Evolutionary conservation across 2,329 filamentous ascomycete species (phyloP), one percentile per base, ranked within the genome.

Genomic region (Clarireedia homoeocarpa): DNA sequence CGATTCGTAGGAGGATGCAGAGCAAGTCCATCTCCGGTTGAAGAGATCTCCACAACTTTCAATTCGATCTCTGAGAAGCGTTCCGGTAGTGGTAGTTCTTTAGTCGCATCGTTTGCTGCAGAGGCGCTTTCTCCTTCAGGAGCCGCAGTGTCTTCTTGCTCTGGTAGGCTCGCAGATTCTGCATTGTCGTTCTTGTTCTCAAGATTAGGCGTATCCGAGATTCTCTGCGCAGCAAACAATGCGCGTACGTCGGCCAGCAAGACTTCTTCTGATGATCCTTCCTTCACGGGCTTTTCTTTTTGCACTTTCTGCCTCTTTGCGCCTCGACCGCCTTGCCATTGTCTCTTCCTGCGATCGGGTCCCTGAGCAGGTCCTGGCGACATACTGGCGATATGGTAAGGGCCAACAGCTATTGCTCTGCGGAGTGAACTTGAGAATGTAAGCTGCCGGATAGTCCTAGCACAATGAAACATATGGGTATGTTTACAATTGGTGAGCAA

Each of bases 21-120:
- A 4, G 88, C 94, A 55, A 99, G 79, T 2, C 90, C 94, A 64
- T 97, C 94, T 53, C 94, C 94, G 0, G 89, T 96, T 0, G 92
- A 97, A 0, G 92, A 95, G 36, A 97, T 77, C 62, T 88, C 83
- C 6, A 84, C 72, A 57, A 97, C 85, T n/a, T 86, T 83, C 42
- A 97, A 81, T 53, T 96, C 85, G 42, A 94, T 82, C 69, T 95
- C 89, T 5, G 83, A 80, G 58, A 87, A 87, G 40, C 77, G 76
- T 62, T 85, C 81, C 1, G 88, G 87, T 2, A 91, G 72, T 1
- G 88, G 87, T 2, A 91, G 72, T n/a, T 48, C 39, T 45, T 48
- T 48, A 30, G 24, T 14, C 36, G 26, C 46, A 39, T 70, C 67
- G 39, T 61, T 61, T 14, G 66, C 61, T 24, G 62, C 58, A 20